These are phyloP conservation scores for Colletotrichum gigasporum DNA, from an alignment of 2,329 filamentous ascomycete genomes.

Conservation along the genomic window DNA sequence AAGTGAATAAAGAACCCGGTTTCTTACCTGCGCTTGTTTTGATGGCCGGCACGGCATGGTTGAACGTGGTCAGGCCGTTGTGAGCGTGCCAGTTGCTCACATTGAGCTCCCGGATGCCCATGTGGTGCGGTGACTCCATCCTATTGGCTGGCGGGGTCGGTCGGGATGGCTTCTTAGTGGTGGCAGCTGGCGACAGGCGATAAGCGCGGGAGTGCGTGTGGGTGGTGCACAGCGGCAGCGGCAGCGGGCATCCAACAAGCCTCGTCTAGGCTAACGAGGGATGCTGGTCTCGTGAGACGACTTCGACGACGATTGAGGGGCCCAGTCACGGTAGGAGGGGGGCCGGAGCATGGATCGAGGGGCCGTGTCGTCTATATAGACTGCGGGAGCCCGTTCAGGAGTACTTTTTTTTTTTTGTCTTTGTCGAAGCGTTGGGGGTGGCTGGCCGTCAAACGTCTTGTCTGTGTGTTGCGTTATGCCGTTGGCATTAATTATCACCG, in stretches of 20 bases:
- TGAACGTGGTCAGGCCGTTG: constrained; percentile 63
- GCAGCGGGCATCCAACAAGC: neutral
- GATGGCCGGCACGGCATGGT: constrained; percentile 62
- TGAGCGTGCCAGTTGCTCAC: constrained; percentile 54
- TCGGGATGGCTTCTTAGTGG: constrained; percentile 19
- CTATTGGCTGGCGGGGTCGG: constrained; percentile 37
- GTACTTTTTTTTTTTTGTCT: neutral
- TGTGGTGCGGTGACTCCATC: constrained; percentile 46
- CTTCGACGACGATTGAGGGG: neutral
- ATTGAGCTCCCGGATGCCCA: constrained; percentile 59
- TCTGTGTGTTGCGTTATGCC: constrained; percentile 9
- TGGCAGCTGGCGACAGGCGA: constrained; percentile 29
- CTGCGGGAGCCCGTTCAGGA: neutral
- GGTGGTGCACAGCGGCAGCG: too few relatives aligned
- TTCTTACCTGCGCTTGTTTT: constrained; percentile 69
- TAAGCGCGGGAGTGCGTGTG: constrained; percentile 20
- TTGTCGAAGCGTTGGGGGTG: neutral
- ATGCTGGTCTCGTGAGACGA: constrained; percentile 23
- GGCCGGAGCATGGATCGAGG: constrained; percentile 15
- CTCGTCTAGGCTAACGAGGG: constrained; percentile 8
- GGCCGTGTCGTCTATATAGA: constrained; percentile 19
- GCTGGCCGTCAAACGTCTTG: neutral
- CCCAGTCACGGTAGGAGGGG: constrained; percentile 6
- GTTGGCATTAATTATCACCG: constrained; percentile 25
- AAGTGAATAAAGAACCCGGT: neutral